These are phyloP conservation scores for Larix sibirica DNA, from an alignment of 83 land plant genomes.

Conservation along the genomic window DNA sequence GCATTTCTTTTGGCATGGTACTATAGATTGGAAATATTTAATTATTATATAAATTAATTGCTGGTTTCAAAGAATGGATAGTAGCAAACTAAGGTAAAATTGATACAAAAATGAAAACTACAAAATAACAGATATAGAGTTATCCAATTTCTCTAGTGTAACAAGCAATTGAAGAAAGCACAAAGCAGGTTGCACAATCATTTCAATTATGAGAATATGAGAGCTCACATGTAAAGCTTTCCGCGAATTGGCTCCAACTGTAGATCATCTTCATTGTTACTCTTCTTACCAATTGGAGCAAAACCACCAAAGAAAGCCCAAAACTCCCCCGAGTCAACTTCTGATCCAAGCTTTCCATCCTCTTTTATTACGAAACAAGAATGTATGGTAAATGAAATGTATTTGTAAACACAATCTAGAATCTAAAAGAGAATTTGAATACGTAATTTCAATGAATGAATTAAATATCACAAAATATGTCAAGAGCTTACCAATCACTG, in stretches of 20 bases:
- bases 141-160: too few relatives aligned
- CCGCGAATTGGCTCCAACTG: slow-evolving; percentile 21
- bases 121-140: too few relatives aligned
- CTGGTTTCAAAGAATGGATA: too few relatives aligned
- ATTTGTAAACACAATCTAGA: not conserved
- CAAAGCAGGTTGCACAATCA: too few relatives aligned
- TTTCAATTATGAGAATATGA: too few relatives aligned
- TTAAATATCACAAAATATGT: slow-evolving; percentile 24
- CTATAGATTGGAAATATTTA: too few relatives aligned
- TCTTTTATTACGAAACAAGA: slow-evolving; percentile 39
- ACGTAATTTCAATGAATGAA: not conserved
- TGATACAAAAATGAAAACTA: too few relatives aligned
- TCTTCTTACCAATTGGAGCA: slow-evolving; percentile 91
- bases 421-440: not conserved
- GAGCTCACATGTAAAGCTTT: slow-evolving; percentile 62
- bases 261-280: slow-evolving; percentile 41
- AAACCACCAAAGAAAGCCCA: slow-evolving; percentile 98
- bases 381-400: not conserved
- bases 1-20: too few relatives aligned
- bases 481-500: slow-evolving; percentile 72
- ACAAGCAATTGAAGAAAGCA: too few relatives aligned
- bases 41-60: too few relatives aligned
- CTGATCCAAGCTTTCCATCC: slow-evolving; percentile 87
- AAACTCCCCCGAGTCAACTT: slow-evolving; percentile 93
- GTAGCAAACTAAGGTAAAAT: too few relatives aligned